A percentile compares a stretch with the other conserved stretches of the same genome.
These are phyloP conservation scores for Trametopsis cervina DNA, from an alignment of 768 basidiomycete species.

Conservation along the genomic window DNA sequence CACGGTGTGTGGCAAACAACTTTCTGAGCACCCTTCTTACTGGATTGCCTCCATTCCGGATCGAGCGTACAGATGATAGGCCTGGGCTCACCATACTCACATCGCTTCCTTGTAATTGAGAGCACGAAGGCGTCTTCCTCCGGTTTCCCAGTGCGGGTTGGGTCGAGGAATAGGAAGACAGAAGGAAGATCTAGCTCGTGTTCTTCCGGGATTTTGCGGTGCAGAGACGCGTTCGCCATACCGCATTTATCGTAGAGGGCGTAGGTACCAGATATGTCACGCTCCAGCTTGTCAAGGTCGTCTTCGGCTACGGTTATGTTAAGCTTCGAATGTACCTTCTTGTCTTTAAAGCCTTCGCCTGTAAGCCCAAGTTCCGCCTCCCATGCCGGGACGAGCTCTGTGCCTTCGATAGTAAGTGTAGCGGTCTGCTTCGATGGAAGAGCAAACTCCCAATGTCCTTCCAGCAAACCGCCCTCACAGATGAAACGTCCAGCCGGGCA, in stretches of 20 bases:
- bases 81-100: slow-evolving; percentile 77
- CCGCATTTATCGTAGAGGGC: slow-evolving; percentile 79
- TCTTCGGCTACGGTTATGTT: slow-evolving; percentile 51
- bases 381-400: slow-evolving; percentile 78
- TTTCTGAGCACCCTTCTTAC: slow-evolving; percentile 36
- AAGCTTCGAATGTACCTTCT: slow-evolving; percentile 59
- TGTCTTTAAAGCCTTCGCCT: slow-evolving; percentile 57
- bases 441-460: slow-evolving; percentile 75
- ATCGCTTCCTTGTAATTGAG: slow-evolving; percentile 67
- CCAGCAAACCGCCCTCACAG: slow-evolving; percentile 50
- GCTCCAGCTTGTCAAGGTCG: slow-evolving; percentile 50
- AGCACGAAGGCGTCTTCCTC: slow-evolving; percentile 81
- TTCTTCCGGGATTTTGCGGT: slow-evolving; percentile 44
- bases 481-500: slow-evolving; percentile 72
- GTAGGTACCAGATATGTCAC: slow-evolving; percentile 78
- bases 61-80: slow-evolving; percentile 71
- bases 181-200: slow-evolving; percentile 50
- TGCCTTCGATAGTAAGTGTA: slow-evolving; percentile 53
- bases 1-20: slow-evolving; percentile 56
- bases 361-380: slow-evolving; percentile 72
- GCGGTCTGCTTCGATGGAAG: slow-evolving; percentile 56
- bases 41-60: slow-evolving; percentile 72
- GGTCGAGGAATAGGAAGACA: slow-evolving; percentile 81
- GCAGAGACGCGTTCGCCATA: slow-evolving; percentile 78
- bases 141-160: slow-evolving; percentile 68